phyloP scores from a whole-genome alignment of 805 yeast genomes.

The Schwanniomyces vanrijiae region DNA sequence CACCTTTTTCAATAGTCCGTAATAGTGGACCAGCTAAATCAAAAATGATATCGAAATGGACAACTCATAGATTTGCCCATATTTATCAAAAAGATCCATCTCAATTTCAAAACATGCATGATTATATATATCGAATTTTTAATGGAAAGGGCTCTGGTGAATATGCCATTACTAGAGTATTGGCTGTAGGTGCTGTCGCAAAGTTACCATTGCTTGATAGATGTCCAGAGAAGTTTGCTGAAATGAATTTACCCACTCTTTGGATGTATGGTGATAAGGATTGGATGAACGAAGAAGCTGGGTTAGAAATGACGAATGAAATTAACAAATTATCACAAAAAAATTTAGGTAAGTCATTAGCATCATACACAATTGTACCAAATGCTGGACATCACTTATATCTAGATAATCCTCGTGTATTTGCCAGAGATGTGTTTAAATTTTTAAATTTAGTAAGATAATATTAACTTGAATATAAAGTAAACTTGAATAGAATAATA shows the following conservation, averaged over 20 bases:
- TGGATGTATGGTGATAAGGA: conserved; percentile 70
- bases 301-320: conserved; percentile 41
- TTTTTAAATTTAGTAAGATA: conserved; percentile 28
- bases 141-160: conserved; percentile 64
- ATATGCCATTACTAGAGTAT: conserved; percentile 56
- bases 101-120: conserved; percentile 43
- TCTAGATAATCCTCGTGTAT: conserved; percentile 46
- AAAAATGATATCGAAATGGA: conserved; percentile 52
- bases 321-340: conserved; percentile 25
- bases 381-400: conserved; percentile 58
- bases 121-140: conserved; percentile 54
- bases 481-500: neutral
- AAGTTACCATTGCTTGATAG: conserved; percentile 58
- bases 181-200: conserved; percentile 60
- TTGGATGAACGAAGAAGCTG: conserved; percentile 71
- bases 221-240: conserved; percentile 40
- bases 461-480: neutral
- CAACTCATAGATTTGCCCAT: conserved; percentile 46
- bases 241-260: conserved; percentile 44
- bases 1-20: conserved; percentile 56
- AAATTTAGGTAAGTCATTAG: conserved; percentile 27
- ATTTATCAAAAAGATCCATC: conserved; percentile 31
- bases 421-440: conserved; percentile 28
- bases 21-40: conserved; percentile 58
- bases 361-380: conserved; percentile 33